These are phyloP conservation scores for Talaromyces sp. DNA, from an alignment of 2,329 filamentous ascomycete genomes.

Conservation along the genomic window DNA sequence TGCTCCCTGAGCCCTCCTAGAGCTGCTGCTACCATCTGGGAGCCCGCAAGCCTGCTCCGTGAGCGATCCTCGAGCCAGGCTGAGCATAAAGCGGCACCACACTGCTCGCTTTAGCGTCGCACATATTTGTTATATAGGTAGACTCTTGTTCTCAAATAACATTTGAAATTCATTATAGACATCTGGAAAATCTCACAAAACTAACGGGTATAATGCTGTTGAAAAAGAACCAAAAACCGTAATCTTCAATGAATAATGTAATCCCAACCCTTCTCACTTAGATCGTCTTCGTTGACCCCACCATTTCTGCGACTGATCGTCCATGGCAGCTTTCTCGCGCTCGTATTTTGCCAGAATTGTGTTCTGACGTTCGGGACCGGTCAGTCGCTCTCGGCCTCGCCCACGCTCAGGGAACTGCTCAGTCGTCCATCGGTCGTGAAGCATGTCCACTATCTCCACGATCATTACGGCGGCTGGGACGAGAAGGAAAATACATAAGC, in stretches of 20 bases:
- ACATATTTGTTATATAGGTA: too few relatives aligned
- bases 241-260: not conserved
- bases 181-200: not conserved
- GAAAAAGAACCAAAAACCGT: not conserved
- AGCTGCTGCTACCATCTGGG: too few relatives aligned
- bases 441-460: constrained; percentile 15
- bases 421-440: constrained; percentile 9
- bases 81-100: too few relatives aligned
- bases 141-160: too few relatives aligned
- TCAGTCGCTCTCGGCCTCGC: constrained; percentile 15
- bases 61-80: too few relatives aligned
- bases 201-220: not conserved
- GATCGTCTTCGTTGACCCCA: constrained; percentile 5
- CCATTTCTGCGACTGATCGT: constrained; percentile 8
- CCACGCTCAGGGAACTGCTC: constrained; percentile 19
- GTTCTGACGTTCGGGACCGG: constrained; percentile 17
- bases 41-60: too few relatives aligned
- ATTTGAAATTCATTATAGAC: not conserved
- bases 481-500: constrained; percentile 18
- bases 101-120: too few relatives aligned
- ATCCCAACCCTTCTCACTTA: not conserved
- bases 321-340: constrained; percentile 15
- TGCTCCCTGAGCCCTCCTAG: too few relatives aligned
- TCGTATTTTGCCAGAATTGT: constrained; percentile 15
- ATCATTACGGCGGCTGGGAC: constrained; percentile 18